Conservation (phyloP, 179 eudicot genomes). For the Silene noctiflora region DNA sequence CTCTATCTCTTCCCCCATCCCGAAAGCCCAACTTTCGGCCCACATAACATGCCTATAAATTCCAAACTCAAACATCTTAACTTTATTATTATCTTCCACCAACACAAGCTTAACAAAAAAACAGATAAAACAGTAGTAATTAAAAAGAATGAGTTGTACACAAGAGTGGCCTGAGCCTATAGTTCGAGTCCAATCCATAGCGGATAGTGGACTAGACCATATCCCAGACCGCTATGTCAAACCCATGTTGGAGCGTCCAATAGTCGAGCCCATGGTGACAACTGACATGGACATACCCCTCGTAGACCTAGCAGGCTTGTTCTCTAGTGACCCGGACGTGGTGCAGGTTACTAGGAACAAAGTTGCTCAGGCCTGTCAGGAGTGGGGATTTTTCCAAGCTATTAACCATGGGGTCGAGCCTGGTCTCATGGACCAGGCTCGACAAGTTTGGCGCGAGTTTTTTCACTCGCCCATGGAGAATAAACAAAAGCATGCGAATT, state of each 20-base stretch:
- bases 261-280: neutral
- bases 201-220: conserved; percentile 46
- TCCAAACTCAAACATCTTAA: neutral
- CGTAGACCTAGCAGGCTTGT: conserved; percentile 48
- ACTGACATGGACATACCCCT: conserved; percentile 51
- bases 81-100: neutral
- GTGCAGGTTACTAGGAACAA: conserved; percentile 24
- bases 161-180: conserved; percentile 80
- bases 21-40: neutral
- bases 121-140: neutral
- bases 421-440: conserved; percentile 58
- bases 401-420: conserved; percentile 69
- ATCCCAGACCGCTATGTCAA: conserved; percentile 62
- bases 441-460: conserved; percentile 62
- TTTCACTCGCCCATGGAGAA: conserved; percentile 77
- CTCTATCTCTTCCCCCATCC: neutral
- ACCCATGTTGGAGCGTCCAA: conserved; percentile 42
- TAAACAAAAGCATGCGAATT: conserved; percentile 58
- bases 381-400: conserved; percentile 91
- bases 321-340: conserved; percentile 13
- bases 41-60: neutral
- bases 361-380: conserved; percentile 51
- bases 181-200: conserved; percentile 59
- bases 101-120: neutral
- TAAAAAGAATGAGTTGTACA: conserved; percentile 33